Percentiles rank a stretch among this genome's conserved stretches.
These are phyloP conservation scores for Cercospora zeae-maydis DNA, from an alignment of 2,329 filamentous ascomycete genomes.

Conservation along the genomic window DNA sequence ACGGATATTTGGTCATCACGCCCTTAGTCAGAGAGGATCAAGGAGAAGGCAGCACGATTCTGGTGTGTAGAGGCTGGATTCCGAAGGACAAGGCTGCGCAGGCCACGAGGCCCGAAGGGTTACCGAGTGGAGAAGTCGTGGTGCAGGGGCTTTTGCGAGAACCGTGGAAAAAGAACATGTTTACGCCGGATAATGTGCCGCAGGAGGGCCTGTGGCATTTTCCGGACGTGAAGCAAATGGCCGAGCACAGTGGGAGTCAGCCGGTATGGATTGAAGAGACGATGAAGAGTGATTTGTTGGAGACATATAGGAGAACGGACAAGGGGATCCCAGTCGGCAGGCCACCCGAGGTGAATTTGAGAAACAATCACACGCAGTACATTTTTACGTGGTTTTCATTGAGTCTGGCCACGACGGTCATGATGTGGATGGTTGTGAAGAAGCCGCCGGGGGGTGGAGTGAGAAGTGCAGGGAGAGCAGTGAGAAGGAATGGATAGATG, in stretches of 20 bases:
- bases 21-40: constrained; percentile 70
- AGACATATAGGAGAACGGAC: constrained; percentile 68
- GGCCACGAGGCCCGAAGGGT: constrained; percentile 56
- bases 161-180: constrained; percentile 97
- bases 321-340: constrained; percentile 88
- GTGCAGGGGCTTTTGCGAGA: constrained; percentile 82
- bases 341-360: constrained; percentile 81
- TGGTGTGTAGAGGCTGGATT: constrained; percentile 93
- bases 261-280: constrained; percentile 94
- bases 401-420: constrained; percentile 76
- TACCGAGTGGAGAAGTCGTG: constrained; percentile 68
- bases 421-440: constrained; percentile 93
- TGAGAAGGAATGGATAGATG: constrained; percentile 6
- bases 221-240: constrained; percentile 91
- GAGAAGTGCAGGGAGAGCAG: constrained; percentile 6
- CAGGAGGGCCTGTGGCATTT: constrained; percentile 89
- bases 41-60: constrained; percentile 55
- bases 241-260: constrained; percentile 73
- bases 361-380: constrained; percentile 97
- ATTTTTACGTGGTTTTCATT: constrained; percentile 97
- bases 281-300: constrained; percentile 78
- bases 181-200: constrained; percentile 86
- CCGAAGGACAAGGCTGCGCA: constrained; percentile 68
- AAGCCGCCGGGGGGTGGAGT: constrained; percentile 60
- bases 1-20: constrained; percentile 88